Base-by-base conservation (phyloP, 129 eudicot genomes). In the Arctium lappa region DNA sequence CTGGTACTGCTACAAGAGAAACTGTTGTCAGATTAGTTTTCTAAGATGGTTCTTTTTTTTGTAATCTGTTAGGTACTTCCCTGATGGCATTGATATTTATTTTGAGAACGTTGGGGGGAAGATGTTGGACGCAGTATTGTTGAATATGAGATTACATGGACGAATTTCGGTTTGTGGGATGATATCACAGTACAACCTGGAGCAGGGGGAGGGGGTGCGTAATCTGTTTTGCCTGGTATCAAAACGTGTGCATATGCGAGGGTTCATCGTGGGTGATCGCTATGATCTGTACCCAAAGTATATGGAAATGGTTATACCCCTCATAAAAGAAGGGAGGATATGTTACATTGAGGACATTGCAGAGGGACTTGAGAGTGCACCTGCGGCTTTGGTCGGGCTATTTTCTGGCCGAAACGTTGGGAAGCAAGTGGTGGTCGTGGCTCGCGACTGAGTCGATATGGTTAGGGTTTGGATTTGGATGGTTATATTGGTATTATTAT, bases 51-150 rank as follows among this genome's bases (percentile, higher is more conserved):
- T 60, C 2, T 46, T 73, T 22, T 5, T 11, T 46, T 42, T 27
- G 11, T 39, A 31, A 29, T 39, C 11, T 60, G 11, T 18, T 12
- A 91, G 88, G 88, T 89, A 81, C 77, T 89, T 91, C 2, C 90
- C 97, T 0, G 73, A 80, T 10, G 91, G 93, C 12, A 91, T 86
- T 27, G 97, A 91, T 77, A 91, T 91, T 4, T 91, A 89, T 75
- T 89, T 89, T 30, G 91, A 91, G 77, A 89, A 89, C 18, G 93
- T 88, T 4, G 93, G 96, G 12, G 96, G 96, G 29, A 86, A 89
- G 86, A 87, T 91, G 93, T 89, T 91, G 32, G 93, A 91, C 33
- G 91, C 90, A 1, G 91, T 87, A 11, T 86, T 91, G 42, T 27
- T 80, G n/a, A 91, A 91, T 77, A 87, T 89, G 91, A 87, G 83